A percentile compares a stretch with the other conserved stretches of the same genome.
Evolutionary conservation across 1,284 basidiomycete genomes (phyloP).

Genomic region (Apiotrichum laibachii): DNA sequence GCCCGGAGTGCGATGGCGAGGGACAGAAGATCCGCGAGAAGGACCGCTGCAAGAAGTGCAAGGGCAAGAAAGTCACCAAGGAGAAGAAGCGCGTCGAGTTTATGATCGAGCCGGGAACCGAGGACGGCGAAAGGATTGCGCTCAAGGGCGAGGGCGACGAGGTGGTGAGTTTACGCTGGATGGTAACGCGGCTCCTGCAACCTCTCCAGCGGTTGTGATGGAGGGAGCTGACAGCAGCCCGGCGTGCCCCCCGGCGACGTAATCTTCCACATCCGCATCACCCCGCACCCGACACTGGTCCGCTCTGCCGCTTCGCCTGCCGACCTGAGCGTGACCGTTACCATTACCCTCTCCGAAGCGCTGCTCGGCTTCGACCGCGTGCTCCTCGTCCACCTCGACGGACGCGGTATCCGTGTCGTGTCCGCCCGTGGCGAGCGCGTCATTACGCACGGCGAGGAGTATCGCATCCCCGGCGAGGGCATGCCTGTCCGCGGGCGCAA

Average conservation of each 20-base stretch:
- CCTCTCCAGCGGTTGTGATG: too few species aligned
- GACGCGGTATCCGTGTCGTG: slow-evolving; percentile 73
- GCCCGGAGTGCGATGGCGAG: slow-evolving; percentile 73
- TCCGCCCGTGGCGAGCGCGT: slow-evolving; percentile 68
- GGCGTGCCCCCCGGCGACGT: slow-evolving; percentile 80
- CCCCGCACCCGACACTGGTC: slow-evolving; percentile 67
- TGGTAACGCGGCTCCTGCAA: too few species aligned
- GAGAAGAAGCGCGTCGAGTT: slow-evolving; percentile 87
- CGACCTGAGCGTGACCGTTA: slow-evolving; percentile 41
- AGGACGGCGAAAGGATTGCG: slow-evolving; percentile 78
- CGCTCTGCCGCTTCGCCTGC: slow-evolving; percentile 25
- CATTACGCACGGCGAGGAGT: slow-evolving; percentile 68
- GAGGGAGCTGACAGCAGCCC: slow-evolving; percentile 57
- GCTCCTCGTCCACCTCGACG: slow-evolving; percentile 82
- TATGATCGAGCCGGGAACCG: slow-evolving; percentile 82
- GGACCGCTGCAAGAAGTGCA: slow-evolving; percentile 96
- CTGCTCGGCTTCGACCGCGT: slow-evolving; percentile 85
- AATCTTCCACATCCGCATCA: slow-evolving; percentile 72
- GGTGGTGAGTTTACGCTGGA: slow-evolving; percentile 57
- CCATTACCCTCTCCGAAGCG: slow-evolving; percentile 85
- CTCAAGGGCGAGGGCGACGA: slow-evolving; percentile 88
- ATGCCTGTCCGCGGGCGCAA: slow-evolving; percentile 72
- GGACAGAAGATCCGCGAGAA: slow-evolving; percentile 83
- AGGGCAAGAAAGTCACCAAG: slow-evolving; percentile 76
- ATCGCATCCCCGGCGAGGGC: slow-evolving; percentile 74